Evolutionary conservation across 768 basidiomycete species (phyloP).

Genomic region (Agrocybe praecox): DNA sequence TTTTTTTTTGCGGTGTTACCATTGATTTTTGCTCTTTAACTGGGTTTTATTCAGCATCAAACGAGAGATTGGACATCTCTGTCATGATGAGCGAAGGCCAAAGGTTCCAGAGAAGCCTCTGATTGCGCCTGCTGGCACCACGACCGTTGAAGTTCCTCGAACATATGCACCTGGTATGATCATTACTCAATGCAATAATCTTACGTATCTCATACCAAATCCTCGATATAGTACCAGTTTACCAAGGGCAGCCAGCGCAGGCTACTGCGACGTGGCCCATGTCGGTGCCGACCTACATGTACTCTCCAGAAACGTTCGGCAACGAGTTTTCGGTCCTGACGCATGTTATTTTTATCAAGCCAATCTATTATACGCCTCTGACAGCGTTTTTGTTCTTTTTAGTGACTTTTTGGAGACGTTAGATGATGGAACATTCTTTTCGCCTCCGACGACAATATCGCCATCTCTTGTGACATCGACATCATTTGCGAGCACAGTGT

Average conservation of each 20-base stretch:
- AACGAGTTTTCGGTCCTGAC: constrained; percentile 84
- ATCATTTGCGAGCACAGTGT: constrained; percentile 22
- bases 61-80: constrained; percentile 93
- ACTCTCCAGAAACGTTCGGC: constrained; percentile 73
- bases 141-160: constrained; percentile 35
- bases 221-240: constrained; percentile 35
- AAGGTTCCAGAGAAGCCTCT: constrained; percentile 48
- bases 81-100: constrained; percentile 81
- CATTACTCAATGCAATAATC: neutral
- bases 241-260: constrained; percentile 33
- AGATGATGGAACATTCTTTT: constrained; percentile 83
- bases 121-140: constrained; percentile 22
- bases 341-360: constrained; percentile 36
- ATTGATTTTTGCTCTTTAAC: constrained; percentile 4
- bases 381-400: neutral
- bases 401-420: constrained; percentile 91
- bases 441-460: constrained; percentile 52
- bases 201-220: neutral
- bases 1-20: constrained; percentile 12
- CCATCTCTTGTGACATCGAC: constrained; percentile 52
- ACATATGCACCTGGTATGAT: constrained; percentile 49
- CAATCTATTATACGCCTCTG: constrained; percentile 5
- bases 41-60: constrained; percentile 75
- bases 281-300: constrained; percentile 56
- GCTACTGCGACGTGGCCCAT: constrained; percentile 57